Base-by-base conservation (phyloP, 345 rosid genomes). In the Gossypium rotundifolium region DNA sequence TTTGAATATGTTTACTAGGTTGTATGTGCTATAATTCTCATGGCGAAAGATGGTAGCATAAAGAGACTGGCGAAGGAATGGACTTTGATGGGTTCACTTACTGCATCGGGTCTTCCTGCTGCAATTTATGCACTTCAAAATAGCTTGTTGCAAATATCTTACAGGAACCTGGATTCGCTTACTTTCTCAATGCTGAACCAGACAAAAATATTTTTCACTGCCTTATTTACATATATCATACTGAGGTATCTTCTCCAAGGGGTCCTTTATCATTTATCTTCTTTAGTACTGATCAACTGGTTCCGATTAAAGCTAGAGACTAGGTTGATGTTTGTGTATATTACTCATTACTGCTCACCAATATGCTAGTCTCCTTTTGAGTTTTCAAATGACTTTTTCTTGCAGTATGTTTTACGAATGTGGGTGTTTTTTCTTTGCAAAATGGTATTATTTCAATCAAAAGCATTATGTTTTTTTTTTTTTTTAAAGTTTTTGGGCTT, bases 51-150 rank as follows among this genome's bases (percentile, higher is more conserved):
- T 58, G 98, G 98, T 55, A 90, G 75, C 77, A 77, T 91, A 86
- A 84, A 79, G 88, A 87, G 83, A 76, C 67, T 87, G 57, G 80
- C 79, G 23, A 85, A 76, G 27, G 82, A 96, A 77, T 96, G 99
- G 98, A 90, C 93, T 59, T 83, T 93, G 85, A 78, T 88, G 62
- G 90, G 90, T 29, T 96, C 99, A 27, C 81, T 96, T 79, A 91
- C 95, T 66, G 96, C 99, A 70, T 93, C 99, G 2, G 98, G 96
- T 78, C 96, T 93, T 78, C 99, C 99, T 77, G 98, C 98, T 4
- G 95, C 94, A 46, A 88, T 96, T 52, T 96, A 96, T 61, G 98
- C 99, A 7, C 76, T 96, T 79, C 98, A 96, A 80, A 96, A 93
- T 83, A 96, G 97, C 82, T 88, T 96, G 92, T 84, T 96, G 82